Percentiles rank a stretch among this genome's conserved stretches.
phyloP scores from a whole-genome alignment of 2,329 filamentous ascomycete species.

The Neonectria ditissima region DNA sequence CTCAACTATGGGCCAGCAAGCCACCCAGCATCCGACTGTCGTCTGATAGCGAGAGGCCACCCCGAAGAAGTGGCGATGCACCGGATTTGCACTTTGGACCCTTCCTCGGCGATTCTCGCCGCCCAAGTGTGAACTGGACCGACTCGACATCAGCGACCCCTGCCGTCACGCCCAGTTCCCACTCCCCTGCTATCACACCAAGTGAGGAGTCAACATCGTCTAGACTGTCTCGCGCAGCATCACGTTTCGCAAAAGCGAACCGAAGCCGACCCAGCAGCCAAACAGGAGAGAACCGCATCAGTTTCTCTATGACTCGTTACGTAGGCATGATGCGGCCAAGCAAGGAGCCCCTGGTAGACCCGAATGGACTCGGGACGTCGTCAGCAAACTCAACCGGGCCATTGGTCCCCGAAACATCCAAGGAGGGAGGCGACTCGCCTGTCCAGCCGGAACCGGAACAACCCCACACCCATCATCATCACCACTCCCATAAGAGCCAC shows the following conservation, averaged over 20 bases:
- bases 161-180: constrained; percentile 50
- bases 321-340: constrained; percentile 64
- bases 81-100: constrained; percentile 51
- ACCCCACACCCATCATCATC: constrained; percentile 29
- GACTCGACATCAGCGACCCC: constrained; percentile 58
- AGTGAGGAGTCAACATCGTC: constrained; percentile 66
- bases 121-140: constrained; percentile 63
- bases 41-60: constrained; percentile 62
- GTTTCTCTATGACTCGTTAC: constrained; percentile 67
- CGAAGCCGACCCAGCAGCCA: constrained; percentile 70
- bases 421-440: constrained; percentile 38
- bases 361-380: constrained; percentile 41
- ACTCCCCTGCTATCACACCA: constrained; percentile 56
- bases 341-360: constrained; percentile 57
- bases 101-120: constrained; percentile 54
- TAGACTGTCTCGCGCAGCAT: constrained; percentile 68
- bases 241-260: constrained; percentile 62
- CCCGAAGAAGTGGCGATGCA: constrained; percentile 62
- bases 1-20: constrained; percentile 47
- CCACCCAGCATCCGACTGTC: constrained; percentile 67
- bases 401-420: constrained; percentile 40
- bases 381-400: constrained; percentile 43
- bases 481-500: constrained; percentile 49
- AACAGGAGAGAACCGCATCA: constrained; percentile 68
- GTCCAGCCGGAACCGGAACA: constrained; percentile 40